Conservation (phyloP, 768 basidiomycete species). For the Tulasnella calospora region DNA sequence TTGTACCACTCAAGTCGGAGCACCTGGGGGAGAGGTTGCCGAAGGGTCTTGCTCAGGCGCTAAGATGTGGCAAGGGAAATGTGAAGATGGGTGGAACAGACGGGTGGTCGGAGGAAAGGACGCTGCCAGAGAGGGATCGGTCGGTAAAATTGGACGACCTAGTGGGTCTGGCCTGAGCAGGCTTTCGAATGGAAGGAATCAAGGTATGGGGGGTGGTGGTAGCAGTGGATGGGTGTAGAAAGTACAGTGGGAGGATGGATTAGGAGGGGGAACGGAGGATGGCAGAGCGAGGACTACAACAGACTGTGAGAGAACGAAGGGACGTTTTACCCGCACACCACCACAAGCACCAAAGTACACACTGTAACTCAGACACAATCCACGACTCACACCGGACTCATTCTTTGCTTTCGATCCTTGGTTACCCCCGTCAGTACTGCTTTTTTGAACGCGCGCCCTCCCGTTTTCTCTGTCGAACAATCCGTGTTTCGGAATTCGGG, state of each 20-base stretch:
- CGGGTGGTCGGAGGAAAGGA: neutral
- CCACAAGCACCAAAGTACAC: neutral
- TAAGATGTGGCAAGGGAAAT: constrained; percentile 7
- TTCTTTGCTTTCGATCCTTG: neutral
- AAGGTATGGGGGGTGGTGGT: neutral
- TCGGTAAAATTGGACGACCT: neutral
- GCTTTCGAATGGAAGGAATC: neutral
- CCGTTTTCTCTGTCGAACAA: neutral
- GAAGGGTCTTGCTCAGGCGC: constrained; percentile 4
- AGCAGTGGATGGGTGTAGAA: constrained; percentile 13
- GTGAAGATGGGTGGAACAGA: constrained; percentile 4
- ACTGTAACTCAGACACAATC: neutral
- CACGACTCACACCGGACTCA: neutral
- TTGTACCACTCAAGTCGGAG: neutral
- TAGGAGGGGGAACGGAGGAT: constrained; percentile 3
- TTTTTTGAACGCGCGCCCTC: neutral
- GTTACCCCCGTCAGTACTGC: neutral
- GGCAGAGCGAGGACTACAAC: constrained; percentile 8
- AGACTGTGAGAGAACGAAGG: constrained; percentile 12
- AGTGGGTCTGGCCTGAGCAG: constrained; percentile 8
- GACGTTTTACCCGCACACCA: constrained; percentile 10
- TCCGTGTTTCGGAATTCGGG: neutral
- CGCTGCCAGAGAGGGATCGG: neutral
- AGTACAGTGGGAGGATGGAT: constrained; percentile 7
- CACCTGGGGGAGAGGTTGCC: neutral